Evolutionary conservation across 208 protist genomes (phyloP), one percentile per base, ranked within the genome.

Genomic region (Leptomonas pyrrhocoris): DNA sequence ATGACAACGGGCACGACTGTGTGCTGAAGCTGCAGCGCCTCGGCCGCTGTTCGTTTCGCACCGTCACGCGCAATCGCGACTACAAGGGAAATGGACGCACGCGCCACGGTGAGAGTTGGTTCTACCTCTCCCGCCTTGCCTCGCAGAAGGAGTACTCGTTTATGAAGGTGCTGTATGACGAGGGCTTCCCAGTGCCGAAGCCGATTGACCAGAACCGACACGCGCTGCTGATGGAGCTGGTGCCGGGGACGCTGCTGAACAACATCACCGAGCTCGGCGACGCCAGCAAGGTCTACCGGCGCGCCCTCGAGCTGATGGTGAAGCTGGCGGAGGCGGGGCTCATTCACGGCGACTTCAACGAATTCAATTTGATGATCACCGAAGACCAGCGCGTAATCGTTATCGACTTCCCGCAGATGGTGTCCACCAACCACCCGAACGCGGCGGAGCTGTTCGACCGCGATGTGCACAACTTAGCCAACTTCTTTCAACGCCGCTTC

Each of bases 401-500:
- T 30, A 99, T 99, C 85, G 99, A 99, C 83, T 99, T 99, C 61
- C 99, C 99, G 31, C 98, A 99, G 80, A 99, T 99, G 98, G 84
- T 99, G 13, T 99, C 98, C 9, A 98, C 89, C 16, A 93, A 89
- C 31, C 98, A 99, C 80, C 56, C 45, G 23, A 99, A 99, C 73
- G 98, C 98, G 19, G 66, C 88, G 27, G 92, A 96, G 70, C 86
- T 95, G 51, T 99, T 99, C 79, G 84, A 98, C 51, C 93, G 98
- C 40, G 99, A 99, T 88, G 96, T 99, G n/a, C 63, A 97, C 19
- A 98, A 98, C 74, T 83, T 99, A 27, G 84, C 90, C 34, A 92
- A 81, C 18, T 99, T 98, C 73, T 99, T 99, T 75, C 73, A 86
- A 36, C 89, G 94, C 42, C 83, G 90, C 28, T 99, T 98, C 73